phyloP scores from a whole-genome alignment of 164 flowering plant species.

The Vitis riparia region DNA sequence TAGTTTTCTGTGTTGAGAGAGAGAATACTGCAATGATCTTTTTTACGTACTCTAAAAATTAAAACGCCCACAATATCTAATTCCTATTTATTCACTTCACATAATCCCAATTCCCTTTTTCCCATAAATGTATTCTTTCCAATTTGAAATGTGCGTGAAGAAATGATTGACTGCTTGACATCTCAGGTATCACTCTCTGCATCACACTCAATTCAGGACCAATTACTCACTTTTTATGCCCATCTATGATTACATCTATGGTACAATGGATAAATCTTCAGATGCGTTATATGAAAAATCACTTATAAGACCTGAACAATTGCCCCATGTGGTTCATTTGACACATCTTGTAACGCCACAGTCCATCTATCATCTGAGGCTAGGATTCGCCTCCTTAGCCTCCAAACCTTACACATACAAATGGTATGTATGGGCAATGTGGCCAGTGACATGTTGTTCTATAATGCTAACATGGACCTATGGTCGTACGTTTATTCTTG shows the following conservation, averaged over 20 bases:
- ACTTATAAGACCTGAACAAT: conserved; percentile 36
- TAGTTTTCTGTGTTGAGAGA: too few relatives aligned
- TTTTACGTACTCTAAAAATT: too few relatives aligned
- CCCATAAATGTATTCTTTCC: too few relatives aligned
- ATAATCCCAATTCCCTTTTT: too few relatives aligned
- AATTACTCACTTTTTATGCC: conserved; percentile 62
- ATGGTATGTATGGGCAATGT: conserved; percentile 65
- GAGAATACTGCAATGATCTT: too few relatives aligned
- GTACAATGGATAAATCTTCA: conserved; percentile 55
- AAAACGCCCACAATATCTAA: too few relatives aligned
- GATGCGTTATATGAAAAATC: conserved; percentile 45
- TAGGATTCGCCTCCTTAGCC: conserved; percentile 64
- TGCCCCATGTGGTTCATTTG: conserved; percentile 60
- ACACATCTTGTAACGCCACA: conserved; percentile 70
- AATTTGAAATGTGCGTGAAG: neutral
- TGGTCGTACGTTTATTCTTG: conserved; percentile 52
- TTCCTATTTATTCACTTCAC: too few relatives aligned
- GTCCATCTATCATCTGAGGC: conserved; percentile 63
- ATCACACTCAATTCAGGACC: conserved; percentile 55
- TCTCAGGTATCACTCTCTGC: conserved; percentile 52
- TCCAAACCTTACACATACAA: conserved; percentile 51
- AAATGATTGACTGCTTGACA: neutral
- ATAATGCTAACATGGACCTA: conserved; percentile 45
- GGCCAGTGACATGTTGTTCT: conserved; percentile 58
- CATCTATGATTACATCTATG: conserved; percentile 52